Evolutionary conservation across 2,329 filamentous ascomycete species (phyloP).

Genomic region (Botryotinia convoluta): DNA sequence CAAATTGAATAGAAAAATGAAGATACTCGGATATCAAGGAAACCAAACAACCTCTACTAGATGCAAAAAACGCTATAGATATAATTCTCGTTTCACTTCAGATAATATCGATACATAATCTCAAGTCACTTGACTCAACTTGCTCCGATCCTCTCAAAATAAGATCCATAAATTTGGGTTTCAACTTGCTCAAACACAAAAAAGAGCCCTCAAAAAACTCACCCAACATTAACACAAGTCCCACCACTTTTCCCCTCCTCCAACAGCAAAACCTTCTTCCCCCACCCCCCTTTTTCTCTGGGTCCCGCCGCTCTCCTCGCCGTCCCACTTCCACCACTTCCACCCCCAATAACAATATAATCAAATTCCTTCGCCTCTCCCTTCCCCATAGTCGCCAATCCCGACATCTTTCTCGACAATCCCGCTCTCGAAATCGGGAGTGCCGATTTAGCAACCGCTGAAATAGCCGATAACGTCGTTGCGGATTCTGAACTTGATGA

Average conservation of each 20-base stretch:
- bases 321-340: conserved; percentile 49
- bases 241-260: conserved; percentile 49
- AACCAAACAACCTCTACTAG: neutral
- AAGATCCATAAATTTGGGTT: neutral
- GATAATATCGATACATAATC: neutral
- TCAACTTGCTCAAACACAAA: neutral
- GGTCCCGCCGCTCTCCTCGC: conserved; percentile 44
- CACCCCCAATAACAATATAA: conserved; percentile 53
- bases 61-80: neutral
- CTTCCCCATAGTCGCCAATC: neutral
- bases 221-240: conserved; percentile 54
- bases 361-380: conserved; percentile 45
- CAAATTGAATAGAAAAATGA: neutral
- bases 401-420: conserved; percentile 13
- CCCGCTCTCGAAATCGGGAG: conserved; percentile 20
- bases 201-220: conserved; percentile 28
- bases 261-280: conserved; percentile 49
- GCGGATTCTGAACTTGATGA: conserved; percentile 8
- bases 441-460: conserved; percentile 13
- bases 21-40: neutral
- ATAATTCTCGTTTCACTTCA: neutral
- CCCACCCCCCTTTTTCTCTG: conserved; percentile 45
- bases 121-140: neutral
- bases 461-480: conserved; percentile 20
- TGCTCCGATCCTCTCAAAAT: neutral